Conservation (phyloP, 495 filamentous ascomycete species). For the Xylaria grammica region DNA sequence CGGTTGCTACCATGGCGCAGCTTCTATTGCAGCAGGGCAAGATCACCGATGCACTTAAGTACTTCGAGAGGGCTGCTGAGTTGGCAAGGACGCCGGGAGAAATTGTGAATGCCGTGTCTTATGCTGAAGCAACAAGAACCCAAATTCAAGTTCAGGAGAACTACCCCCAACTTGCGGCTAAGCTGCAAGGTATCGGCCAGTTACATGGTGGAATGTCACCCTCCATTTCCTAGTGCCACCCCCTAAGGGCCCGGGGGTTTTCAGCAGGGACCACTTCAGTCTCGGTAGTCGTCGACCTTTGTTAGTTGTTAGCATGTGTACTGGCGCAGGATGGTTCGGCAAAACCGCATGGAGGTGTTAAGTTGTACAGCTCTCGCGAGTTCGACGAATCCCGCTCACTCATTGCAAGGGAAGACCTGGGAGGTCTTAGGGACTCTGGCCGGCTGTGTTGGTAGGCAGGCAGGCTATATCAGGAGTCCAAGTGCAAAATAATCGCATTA, state of each 20-base stretch:
- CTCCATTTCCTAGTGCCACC: constrained; percentile 30
- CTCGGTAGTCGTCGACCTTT: not conserved
- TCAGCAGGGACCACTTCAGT: not conserved
- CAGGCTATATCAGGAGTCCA: not conserved
- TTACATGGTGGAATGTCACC: constrained; percentile 36
- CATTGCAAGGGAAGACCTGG: constrained; percentile 8
- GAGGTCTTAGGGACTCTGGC: not conserved
- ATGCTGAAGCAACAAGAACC: constrained; percentile 95
- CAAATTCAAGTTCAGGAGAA: constrained; percentile 98
- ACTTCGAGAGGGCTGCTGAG: constrained; percentile 95
- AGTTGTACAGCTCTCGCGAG: constrained; percentile 13
- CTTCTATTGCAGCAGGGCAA: constrained; percentile 97
- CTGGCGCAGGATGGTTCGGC: constrained; percentile 16
- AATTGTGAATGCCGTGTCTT: constrained; percentile 93
- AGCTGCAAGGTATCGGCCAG: constrained; percentile 73
- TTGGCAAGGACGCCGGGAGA: constrained; percentile 95
- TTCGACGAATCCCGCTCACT: constrained; percentile 9
- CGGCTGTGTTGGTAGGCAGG: not conserved
- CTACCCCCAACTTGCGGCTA: constrained; percentile 89
- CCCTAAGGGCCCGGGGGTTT: constrained; percentile 22
- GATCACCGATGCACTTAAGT: constrained; percentile 91
- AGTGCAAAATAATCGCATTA: constrained; percentile 1
- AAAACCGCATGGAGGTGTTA: constrained; percentile 11
- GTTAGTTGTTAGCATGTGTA: constrained; percentile 10
- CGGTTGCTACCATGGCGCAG: constrained; percentile 98